phyloP scores from a whole-genome alignment of 768 basidiomycete species.

The Neoboletus magnificus region DNA sequence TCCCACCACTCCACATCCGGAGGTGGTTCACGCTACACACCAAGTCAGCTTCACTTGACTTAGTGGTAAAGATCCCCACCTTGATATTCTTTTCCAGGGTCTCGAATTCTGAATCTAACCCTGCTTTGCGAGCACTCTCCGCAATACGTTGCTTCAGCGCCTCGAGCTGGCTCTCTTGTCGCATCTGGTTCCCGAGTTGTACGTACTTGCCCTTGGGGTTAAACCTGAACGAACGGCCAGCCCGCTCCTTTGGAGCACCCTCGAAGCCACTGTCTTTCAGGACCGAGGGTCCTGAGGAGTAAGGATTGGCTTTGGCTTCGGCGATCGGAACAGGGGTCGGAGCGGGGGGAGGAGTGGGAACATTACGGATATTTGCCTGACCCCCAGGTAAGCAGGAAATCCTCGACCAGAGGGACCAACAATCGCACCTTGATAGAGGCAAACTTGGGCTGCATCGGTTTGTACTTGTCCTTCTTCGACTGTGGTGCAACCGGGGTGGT shows the following conservation, averaged over 20 bases:
- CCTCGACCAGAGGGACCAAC: background rate
- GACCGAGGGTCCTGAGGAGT: conserved; percentile 49
- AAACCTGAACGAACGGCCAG: conserved; percentile 74
- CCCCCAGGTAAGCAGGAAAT: background rate
- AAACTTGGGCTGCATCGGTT: conserved; percentile 99
- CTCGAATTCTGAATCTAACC: conserved; percentile 89
- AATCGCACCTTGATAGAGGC: conserved; percentile 79
- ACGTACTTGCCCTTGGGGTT: conserved; percentile 93
- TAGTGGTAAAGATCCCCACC: conserved; percentile 40
- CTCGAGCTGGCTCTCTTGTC: conserved; percentile 79
- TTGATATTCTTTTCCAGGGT: conserved; percentile 87
- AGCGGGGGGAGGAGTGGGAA: conserved; percentile 55
- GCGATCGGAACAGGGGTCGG: conserved; percentile 36
- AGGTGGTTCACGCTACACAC: conserved; percentile 71
- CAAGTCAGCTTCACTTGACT: background rate
- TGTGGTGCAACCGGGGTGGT: conserved; percentile 50
- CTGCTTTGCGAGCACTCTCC: conserved; percentile 89
- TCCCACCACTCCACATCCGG: conserved; percentile 99
- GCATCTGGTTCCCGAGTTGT: conserved; percentile 64
- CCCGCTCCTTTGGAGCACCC: conserved; percentile 68
- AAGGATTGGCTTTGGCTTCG: conserved; percentile 67
- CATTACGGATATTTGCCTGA: conserved; percentile 75
- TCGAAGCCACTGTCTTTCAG: conserved; percentile 66
- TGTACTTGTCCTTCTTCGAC: conserved; percentile 89
- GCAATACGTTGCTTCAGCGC: conserved; percentile 91